Evolutionary conservation across 2,329 filamentous ascomycete genomes (phyloP).

Genomic region (Hypoxylon sp.): DNA sequence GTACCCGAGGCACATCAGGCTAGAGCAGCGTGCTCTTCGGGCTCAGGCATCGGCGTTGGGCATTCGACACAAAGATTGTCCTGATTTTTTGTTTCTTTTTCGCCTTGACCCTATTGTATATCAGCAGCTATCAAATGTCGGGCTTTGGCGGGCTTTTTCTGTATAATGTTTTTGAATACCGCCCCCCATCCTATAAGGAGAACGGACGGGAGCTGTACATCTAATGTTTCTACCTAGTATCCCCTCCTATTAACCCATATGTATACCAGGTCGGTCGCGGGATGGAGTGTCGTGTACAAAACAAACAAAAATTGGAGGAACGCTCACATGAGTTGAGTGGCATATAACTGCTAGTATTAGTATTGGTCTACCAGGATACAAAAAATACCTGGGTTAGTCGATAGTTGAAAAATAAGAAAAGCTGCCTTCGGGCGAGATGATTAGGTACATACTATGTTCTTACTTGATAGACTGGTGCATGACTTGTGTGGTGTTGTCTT

Average conservation of each 20-base stretch:
- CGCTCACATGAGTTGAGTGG: neutral
- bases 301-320: no score
- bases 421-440: neutral
- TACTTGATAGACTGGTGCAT: neutral
- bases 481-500: neutral
- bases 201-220: slow-evolving; percentile 12
- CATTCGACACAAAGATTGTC: slow-evolving; percentile 22
- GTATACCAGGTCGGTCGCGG: neutral
- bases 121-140: neutral
- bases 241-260: neutral
- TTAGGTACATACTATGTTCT: neutral
- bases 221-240: slow-evolving; percentile 20
- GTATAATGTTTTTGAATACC: slow-evolving; percentile 28
- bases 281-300: neutral
- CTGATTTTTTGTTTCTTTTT: slow-evolving; percentile 22
- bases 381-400: neutral
- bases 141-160: slow-evolving; percentile 10
- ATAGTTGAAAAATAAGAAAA: neutral
- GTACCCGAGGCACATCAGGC: slow-evolving; percentile 19
- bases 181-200: neutral
- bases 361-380: neutral
- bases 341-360: neutral
- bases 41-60: slow-evolving; percentile 33
- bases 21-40: slow-evolving; percentile 30
- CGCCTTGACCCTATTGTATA: slow-evolving; percentile 26